Conservation (phyloP, 345 rosid species). For the Geranium rotundifolium region DNA sequence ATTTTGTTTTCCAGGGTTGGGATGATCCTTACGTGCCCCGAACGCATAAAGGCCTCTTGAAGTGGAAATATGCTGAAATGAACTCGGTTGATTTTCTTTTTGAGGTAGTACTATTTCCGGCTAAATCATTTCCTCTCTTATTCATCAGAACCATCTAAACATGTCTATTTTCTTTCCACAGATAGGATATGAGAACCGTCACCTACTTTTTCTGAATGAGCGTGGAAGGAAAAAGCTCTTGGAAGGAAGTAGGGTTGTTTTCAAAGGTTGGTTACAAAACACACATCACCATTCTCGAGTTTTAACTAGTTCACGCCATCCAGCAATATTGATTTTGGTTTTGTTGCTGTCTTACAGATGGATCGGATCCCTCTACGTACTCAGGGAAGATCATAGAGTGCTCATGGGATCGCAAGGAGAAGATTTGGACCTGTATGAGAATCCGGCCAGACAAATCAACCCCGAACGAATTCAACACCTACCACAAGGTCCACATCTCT, state of each 20-base stretch:
- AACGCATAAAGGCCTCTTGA: slow-evolving; percentile 90
- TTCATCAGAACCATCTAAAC: background rate
- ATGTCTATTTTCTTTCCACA: slow-evolving; percentile 9
- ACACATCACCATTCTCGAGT: too few relatives aligned
- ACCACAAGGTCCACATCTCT: slow-evolving; percentile 46
- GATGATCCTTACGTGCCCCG: slow-evolving; percentile 97
- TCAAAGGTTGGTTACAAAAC: slow-evolving; percentile 42
- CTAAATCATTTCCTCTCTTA: background rate
- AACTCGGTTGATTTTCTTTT: slow-evolving; percentile 92
- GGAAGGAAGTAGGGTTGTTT: slow-evolving; percentile 68
- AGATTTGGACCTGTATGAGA: slow-evolving; percentile 75
- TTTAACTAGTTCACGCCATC: too few relatives aligned
- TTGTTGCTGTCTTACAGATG: slow-evolving; percentile 39
- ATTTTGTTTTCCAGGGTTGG: slow-evolving; percentile 56
- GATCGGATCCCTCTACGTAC: slow-evolving; percentile 47
- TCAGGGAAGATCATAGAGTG: slow-evolving; percentile 93
- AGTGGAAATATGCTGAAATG: slow-evolving; percentile 95
- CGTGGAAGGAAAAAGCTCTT: slow-evolving; percentile 71
- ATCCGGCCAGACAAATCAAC: slow-evolving; percentile 66
- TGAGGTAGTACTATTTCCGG: slow-evolving; percentile 34
- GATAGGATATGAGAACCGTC: slow-evolving; percentile 51
- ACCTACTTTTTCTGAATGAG: slow-evolving; percentile 48
- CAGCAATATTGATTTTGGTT: background rate
- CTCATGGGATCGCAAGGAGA: slow-evolving; percentile 54
- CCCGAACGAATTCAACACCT: slow-evolving; percentile 87